phyloP scores from a whole-genome alignment of 2,329 filamentous ascomycete species.

The Sclerotiophoma versabilis region DNA sequence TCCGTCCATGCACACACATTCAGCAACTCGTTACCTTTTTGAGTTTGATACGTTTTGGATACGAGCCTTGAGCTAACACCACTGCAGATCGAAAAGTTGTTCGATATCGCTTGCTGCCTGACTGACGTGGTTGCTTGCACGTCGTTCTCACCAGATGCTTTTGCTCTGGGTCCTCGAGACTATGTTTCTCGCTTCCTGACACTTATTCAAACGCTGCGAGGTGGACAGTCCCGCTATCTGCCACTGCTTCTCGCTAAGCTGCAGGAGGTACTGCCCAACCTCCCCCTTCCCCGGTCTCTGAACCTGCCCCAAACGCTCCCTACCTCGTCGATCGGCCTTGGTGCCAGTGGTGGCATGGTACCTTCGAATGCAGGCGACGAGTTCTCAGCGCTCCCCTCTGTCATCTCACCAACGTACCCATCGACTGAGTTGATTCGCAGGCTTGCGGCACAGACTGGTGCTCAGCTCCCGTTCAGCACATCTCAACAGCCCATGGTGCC shows the following conservation, averaged over 20 bases:
- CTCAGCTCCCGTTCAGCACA: constrained; percentile 44
- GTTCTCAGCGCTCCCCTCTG: constrained; percentile 32
- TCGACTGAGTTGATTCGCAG: constrained; percentile 45
- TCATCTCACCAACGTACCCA: constrained; percentile 41
- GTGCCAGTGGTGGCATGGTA: constrained; percentile 33
- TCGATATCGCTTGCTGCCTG: constrained; percentile 77
- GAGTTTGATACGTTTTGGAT: constrained; percentile 18
- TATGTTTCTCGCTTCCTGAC: constrained; percentile 73
- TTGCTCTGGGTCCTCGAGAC: constrained; percentile 68
- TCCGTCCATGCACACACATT: constrained; percentile 23
- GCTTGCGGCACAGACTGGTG: constrained; percentile 45
- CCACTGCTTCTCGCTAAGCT: constrained; percentile 80
- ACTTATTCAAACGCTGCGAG: constrained; percentile 74
- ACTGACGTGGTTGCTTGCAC: constrained; percentile 74
- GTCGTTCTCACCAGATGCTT: constrained; percentile 62
- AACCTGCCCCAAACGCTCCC: constrained; percentile 40
- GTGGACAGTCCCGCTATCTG: constrained; percentile 77
- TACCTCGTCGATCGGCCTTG: constrained; percentile 37
- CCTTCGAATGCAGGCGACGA: constrained; percentile 43
- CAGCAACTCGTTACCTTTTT: constrained; percentile 25
- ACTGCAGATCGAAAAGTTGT: constrained; percentile 75
- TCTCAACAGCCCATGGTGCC: constrained; percentile 42
- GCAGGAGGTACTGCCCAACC: constrained; percentile 69
- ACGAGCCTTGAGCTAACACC: constrained; percentile 34
- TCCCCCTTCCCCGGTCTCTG: constrained; percentile 46